Base-by-base conservation (phyloP, 2,329 filamentous ascomycete genomes). In the Samsoniella hepiali region DNA sequence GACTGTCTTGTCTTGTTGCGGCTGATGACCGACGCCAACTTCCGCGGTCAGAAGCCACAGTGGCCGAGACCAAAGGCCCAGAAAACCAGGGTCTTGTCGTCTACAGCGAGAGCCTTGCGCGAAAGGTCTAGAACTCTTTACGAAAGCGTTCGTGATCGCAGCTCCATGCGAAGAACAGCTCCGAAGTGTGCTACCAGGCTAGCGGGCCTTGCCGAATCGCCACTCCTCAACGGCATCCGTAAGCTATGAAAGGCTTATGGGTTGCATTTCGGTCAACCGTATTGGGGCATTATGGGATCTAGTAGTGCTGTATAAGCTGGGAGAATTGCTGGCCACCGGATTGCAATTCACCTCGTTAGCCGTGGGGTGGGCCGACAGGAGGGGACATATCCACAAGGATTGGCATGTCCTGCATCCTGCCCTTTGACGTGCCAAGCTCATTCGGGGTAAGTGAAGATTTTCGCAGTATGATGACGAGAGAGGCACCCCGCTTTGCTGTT, bases 361-460 rank as follows among this genome's bases (percentile, higher is more conserved):
- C 34, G 9, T 32, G 34, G 22, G 49, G 58, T 61, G 58, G 58
- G 49, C 58, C 58, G 29, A 34, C 45, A n/a, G 49, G 38, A 61
- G 49, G 49, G 49, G 29, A 45, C 49, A 54, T 36, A 54, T 31
- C 38, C 49, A 54, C 49, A 22, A 6, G 49, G 38, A 36, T 54
- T 44, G 50, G 10, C 47, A 61, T 54, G 58, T 31, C 58, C 49
- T 44, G 58, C 58, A 54, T 61, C 49, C 7, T 38, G 44, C n/a
- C 38, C 42, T 47, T 27, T 36, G 27, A 47, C 31, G 17, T n/a
- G 29, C 40, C 44, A 8, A 11, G 8, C 27, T 11, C 8, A 8
- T 13, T 38, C 38, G 31, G 22, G 42, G 40, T 45, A 50, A 22
- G 17, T 15, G 2, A 22, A 17, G 4, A 36, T 34, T 29, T 9